Evolutionary conservation across 768 basidiomycete genomes (phyloP), one percentile per base, ranked within the genome.

Genomic region (Boletus rubescentipes): DNA sequence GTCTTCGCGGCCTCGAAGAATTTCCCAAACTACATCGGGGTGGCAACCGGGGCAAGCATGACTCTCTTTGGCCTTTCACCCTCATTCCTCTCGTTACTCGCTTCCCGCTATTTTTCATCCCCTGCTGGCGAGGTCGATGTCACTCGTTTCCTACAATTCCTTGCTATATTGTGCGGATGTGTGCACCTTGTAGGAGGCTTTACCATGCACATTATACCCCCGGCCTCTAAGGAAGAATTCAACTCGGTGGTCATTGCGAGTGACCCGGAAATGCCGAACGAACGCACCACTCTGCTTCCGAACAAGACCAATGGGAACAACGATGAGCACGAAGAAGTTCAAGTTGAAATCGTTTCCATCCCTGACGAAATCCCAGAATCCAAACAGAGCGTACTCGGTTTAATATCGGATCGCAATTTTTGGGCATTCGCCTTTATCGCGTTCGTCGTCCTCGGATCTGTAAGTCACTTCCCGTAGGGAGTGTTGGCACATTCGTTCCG

Each of bases 11-110:
- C 90, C 0, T 85, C 88, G 3, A 84, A 82, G 69, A 76, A 73
- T 39, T 91, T 91, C 56, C 85, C 87, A 8, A 64, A 73, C 6
- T 80, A 85, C 58, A 79, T 81, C 42, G 88, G 88, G 20, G 67
- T 84, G 21, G 82, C 87, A 11, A 77, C 86, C 1, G 91, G 88
- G 5, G 70, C 75, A 10, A 85, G 79, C 63, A 84, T 84, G 77
- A 82, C 88, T 2, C 71, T 91, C 21, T 91, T 91, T 62, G 89
- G 91, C n/a, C 77, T 91, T 32, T 93, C 91, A 0, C 91, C 91
- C 0, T 73, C 91, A 20, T 81, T 89, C 59, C 77, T 91, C 8
- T 86, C 89, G 21, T 53, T 79, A 21, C 55, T 91, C 36, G 89
- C 87, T 4, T 82, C 86, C 5, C 72, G 52, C 14, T 83, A 75